Conservation (phyloP, 441 rosid species). For the Euphorbia schlechtendalii region DNA sequence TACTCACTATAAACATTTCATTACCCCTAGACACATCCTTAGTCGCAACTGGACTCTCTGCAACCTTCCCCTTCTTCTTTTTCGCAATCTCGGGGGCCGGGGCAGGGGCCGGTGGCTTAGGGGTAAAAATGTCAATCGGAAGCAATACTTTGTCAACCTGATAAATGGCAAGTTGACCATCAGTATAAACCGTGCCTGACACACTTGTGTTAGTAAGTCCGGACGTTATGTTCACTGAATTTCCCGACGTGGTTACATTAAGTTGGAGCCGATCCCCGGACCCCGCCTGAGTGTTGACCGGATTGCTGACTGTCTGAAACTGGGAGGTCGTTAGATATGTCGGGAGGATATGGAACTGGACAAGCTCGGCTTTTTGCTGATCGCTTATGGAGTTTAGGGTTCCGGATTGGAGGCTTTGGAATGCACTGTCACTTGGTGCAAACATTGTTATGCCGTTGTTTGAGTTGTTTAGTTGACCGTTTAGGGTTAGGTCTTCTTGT, state of each 20-base stretch:
- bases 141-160: too few relatives aligned
- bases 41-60: slow-evolving; percentile 32
- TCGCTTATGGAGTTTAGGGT: slow-evolving; percentile 56
- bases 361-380: slow-evolving; percentile 55
- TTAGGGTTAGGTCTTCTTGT: slow-evolving; percentile 45
- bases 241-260: slow-evolving; percentile 63
- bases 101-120: slow-evolving; percentile 72
- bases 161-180: slow-evolving; percentile 78
- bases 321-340: slow-evolving; percentile 43
- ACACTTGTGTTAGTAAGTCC: slow-evolving; percentile 74
- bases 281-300: slow-evolving; percentile 77
- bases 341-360: slow-evolving; percentile 78
- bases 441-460: slow-evolving; percentile 81
- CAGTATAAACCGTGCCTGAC: slow-evolving; percentile 61
- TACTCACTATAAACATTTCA: slow-evolving; percentile 16
- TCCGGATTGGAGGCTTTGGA: slow-evolving; percentile 54
- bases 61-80: slow-evolving; percentile 40
- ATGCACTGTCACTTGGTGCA: slow-evolving; percentile 68
- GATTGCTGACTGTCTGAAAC: slow-evolving; percentile 81
- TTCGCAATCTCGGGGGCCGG: slow-evolving; percentile 55
- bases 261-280: slow-evolving; percentile 53
- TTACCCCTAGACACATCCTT: slow-evolving; percentile 41
- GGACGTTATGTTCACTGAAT: slow-evolving; percentile 55
- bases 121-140: slow-evolving; percentile 61
- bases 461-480: slow-evolving; percentile 64